phyloP scores from a whole-genome alignment of 1,139 yeast genomes.

The Hansenula sp. region DNA sequence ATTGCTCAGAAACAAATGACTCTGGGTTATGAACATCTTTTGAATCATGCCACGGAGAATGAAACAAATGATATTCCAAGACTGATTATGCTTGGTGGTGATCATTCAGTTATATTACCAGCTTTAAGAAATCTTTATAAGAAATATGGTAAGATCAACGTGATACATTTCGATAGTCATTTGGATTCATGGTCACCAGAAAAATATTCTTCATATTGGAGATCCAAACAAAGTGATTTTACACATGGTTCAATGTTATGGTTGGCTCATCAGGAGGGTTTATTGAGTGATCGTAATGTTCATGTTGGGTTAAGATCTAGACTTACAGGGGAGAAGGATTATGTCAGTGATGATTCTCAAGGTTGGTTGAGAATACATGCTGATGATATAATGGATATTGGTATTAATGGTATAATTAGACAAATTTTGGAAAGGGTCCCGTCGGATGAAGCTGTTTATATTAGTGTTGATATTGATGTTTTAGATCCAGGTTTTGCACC shows the following conservation, averaged over 20 bases:
- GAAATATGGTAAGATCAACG: conserved; percentile 59
- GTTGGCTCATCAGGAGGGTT: conserved; percentile 69
- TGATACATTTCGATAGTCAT: conserved; percentile 78
- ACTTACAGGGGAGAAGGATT: conserved; percentile 56
- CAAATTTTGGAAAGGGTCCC: conserved; percentile 50
- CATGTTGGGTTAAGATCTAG: conserved; percentile 76
- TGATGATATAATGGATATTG: conserved; percentile 64
- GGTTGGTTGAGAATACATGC: conserved; percentile 63
- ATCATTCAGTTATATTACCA: conserved; percentile 70
- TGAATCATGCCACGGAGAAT: conserved; percentile 27
- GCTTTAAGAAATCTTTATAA: conserved; percentile 59
- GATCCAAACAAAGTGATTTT: conserved; percentile 56
- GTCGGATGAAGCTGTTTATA: conserved; percentile 57
- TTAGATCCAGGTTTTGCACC: conserved; percentile 78
- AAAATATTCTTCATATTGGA: conserved; percentile 66
- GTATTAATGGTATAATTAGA: conserved; percentile 49
- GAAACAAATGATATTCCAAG: conserved; percentile 42
- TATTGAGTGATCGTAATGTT: conserved; percentile 49
- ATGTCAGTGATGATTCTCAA: conserved; percentile 58
- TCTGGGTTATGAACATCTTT: conserved; percentile 46
- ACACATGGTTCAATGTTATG: conserved; percentile 83
- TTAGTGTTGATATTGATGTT: conserved; percentile 77
- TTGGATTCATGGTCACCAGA: conserved; percentile 79
- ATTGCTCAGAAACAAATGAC: conserved; percentile 73
- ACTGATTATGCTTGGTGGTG: conserved; percentile 71